phyloP scores from a whole-genome alignment of 768 basidiomycete species.

The Rhizopogon vulgaris region DNA sequence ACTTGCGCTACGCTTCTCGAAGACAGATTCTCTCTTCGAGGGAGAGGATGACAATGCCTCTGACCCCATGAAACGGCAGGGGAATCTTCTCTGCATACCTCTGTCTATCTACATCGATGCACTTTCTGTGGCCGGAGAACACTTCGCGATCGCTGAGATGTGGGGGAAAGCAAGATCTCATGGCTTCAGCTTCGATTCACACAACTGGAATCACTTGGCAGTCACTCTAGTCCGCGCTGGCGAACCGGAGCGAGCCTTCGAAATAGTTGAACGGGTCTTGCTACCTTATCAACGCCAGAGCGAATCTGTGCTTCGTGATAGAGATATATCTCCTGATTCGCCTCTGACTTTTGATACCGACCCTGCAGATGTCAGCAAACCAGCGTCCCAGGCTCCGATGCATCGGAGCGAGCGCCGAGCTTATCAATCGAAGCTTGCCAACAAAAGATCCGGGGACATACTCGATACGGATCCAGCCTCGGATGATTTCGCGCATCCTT shows the following conservation, averaged over 20 bases:
- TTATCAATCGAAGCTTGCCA: constrained; percentile 15
- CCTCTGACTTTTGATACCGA: constrained; percentile 35
- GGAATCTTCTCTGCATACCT: constrained; percentile 66
- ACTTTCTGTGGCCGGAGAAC: constrained; percentile 56
- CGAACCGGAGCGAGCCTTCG: constrained; percentile 77
- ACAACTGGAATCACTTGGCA: constrained; percentile 88
- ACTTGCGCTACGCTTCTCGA: constrained; percentile 41
- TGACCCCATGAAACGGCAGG: constrained; percentile 23
- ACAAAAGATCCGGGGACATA: constrained; percentile 6
- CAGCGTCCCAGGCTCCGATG: constrained; percentile 25
- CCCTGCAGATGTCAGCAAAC: constrained; percentile 16
- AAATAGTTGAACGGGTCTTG: constrained; percentile 73
- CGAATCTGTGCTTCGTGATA: constrained; percentile 11
- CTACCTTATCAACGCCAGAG: constrained; percentile 45
- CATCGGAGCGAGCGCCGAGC: constrained; percentile 21
- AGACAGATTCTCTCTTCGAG: constrained; percentile 28
- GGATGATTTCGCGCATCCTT: constrained; percentile 50
- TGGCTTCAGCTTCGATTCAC: constrained; percentile 77
- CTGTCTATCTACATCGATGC: constrained; percentile 79
- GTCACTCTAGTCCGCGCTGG: constrained; percentile 75
- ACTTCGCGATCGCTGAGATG: constrained; percentile 50
- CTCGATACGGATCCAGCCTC: constrained; percentile 12
- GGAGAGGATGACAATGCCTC: constrained; percentile 9
- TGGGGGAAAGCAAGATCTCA: constrained; percentile 61
- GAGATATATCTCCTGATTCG: constrained; percentile 29